Evolutionary conservation across 2,329 filamentous ascomycete genomes (phyloP), one percentile per base, ranked within the genome.

Genomic region (Elsinoe perseae): DNA sequence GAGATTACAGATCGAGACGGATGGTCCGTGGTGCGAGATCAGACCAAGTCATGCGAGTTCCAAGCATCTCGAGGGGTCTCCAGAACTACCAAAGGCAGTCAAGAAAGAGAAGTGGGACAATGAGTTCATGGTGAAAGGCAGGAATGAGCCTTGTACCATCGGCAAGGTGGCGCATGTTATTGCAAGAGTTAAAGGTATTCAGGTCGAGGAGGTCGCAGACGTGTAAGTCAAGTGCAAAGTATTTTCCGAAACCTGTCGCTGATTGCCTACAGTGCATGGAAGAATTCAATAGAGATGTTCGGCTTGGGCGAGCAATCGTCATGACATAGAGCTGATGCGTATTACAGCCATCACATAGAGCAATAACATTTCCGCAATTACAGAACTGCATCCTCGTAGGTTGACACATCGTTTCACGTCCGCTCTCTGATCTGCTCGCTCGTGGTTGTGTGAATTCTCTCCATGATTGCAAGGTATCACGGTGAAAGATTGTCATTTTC

Each of bases 11-110:
- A 83, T 98, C 48, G 93, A 98, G 77, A 98, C 93, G 0, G 93
- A 98, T 68, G 93, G 93, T 2, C 93, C 93, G 2, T 98, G 93
- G 81, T 98, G 93, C 67, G 93, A 98, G 70, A 92, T 98, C 58
- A 79, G 93, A 21, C 85, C 90, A 0, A 89, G 82, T 27, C 92
- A 98, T 72, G 90, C 91, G 27, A 89, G 89, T 2, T 87, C 85
- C 64, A 86, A 85, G 70, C 86, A 85, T 61, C 71, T 87, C 61
- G 76, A 82, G 4, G 84, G 85, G 53, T 81, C 87, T 1, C 85
- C 86, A 0, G 78, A 83, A 54, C 74, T 89, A 30, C 93, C 85
- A 63, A 95, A 87, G 72, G 78, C 84, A 3, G 86, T 96, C 27
- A 98, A 97, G 78, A 97, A 95, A 74, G 93, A 98, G 74, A 95